Base-by-base conservation (phyloP, 2,329 filamentous ascomycete species). In the Fusarium chaquense region DNA sequence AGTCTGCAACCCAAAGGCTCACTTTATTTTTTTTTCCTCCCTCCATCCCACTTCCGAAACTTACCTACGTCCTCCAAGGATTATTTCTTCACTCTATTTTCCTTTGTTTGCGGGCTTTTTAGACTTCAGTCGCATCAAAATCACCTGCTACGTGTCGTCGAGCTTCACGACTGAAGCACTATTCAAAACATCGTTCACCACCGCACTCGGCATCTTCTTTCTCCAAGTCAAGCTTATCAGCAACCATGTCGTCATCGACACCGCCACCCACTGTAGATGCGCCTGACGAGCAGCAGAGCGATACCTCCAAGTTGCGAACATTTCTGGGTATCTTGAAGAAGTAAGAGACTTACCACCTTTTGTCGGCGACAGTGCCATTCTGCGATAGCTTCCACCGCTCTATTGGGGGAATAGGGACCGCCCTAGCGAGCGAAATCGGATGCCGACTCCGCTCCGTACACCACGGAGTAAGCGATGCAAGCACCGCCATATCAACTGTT, bases 321-420 rank as follows among this genome's bases (percentile, higher is more conserved):
- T 97, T 98, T 77, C 81, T 98, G 66, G 89, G 90, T 56, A 97
- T 98, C 73, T 82, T 98, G 77, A 91, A 91, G 81, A 97, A 92
- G 93, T 97, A 86, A 83, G 89, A 80, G 11, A 15, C 43, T 65
- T 43, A 24, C 51, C 47, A 46, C 59, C 41, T 51, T 33, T 38
- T 38, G 22, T 44, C 49, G 50, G 40, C 45, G 24, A 57, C 35
- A 33, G n/a, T 60, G 18, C 33, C 36, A 26, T 61, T 55, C 55
- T 58, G 56, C 61, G 66, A 73, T 58, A 40, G 47, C 57, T 60
- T 62, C 63, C 62, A 60, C 57, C 60, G 69, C 56, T 60, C 56
- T 40, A 24, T 50, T 46, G 50, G 62, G 49, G 49, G 54, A 24
- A 22, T 24, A 28, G 49, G 47, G 26, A 35, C 54, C 33, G 38